phyloP scores from a whole-genome alignment of 2,329 filamentous ascomycete genomes.

The Triangularia setosa region DNA sequence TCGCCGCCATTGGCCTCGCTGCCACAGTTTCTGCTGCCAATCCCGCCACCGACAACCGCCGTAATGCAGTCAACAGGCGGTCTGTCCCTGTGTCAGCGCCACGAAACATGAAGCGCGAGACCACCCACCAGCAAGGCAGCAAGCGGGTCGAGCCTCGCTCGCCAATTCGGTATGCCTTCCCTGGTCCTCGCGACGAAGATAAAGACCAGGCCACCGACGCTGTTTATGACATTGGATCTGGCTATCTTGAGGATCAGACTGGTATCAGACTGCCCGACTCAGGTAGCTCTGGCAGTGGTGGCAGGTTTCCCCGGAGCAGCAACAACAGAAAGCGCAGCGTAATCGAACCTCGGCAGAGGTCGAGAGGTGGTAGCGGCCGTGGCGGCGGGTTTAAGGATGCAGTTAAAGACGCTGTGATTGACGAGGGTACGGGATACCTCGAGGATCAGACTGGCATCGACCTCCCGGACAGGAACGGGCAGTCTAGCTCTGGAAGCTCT shows the following conservation, averaged over 20 bases:
- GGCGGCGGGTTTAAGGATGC: not conserved
- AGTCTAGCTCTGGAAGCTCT: not conserved
- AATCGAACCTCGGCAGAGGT: not conserved
- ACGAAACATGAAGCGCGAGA: not conserved
- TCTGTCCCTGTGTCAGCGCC: not conserved
- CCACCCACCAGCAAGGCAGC: not conserved
- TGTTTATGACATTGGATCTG: not conserved
- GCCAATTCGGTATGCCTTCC: not conserved
- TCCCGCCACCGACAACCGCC: not conserved
- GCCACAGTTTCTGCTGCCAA: not conserved
- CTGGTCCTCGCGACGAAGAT: not conserved
- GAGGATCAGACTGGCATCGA: not conserved
- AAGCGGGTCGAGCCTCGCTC: not conserved
- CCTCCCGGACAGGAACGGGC: not conserved
- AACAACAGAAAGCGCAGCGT: not conserved
- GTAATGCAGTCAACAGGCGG: not conserved
- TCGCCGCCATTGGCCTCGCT: not conserved
- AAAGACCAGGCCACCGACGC: not conserved
- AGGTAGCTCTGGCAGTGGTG: not conserved
- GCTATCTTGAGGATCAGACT: not conserved
- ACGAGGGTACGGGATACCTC: not conserved
- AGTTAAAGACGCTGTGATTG: not conserved
- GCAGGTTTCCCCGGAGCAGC: not conserved
- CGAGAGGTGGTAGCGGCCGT: not conserved
- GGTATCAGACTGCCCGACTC: not conserved